phyloP scores from a whole-genome alignment of 2,329 filamentous ascomycete genomes.

The Blumeria hordei region DNA sequence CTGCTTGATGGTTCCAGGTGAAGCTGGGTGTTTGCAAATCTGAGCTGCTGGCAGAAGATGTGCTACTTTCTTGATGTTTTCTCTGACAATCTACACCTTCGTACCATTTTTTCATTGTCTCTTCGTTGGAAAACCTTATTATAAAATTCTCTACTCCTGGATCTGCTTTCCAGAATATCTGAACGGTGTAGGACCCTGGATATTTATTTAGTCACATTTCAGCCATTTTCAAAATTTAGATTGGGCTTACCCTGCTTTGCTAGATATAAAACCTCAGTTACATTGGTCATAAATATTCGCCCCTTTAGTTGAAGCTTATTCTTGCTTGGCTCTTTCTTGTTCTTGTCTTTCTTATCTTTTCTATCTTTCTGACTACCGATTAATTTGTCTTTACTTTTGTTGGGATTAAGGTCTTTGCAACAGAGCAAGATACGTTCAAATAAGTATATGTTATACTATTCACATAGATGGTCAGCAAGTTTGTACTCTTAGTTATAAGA shows the following conservation, averaged over 20 bases:
- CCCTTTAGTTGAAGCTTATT: conserved; percentile 80
- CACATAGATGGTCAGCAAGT: not conserved
- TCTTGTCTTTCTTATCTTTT: conserved; percentile 45
- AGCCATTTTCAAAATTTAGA: conserved; percentile 6
- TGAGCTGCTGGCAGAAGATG: conserved; percentile 21
- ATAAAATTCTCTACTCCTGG: conserved; percentile 89
- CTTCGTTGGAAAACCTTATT: conserved; percentile 80
- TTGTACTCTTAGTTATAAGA: not conserved
- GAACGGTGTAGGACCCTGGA: conserved; percentile 71
- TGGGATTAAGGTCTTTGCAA: conserved; percentile 80
- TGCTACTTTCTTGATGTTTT: conserved; percentile 30
- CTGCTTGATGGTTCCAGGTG: conserved; percentile 43
- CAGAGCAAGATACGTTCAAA: conserved; percentile 90
- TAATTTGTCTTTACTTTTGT: conserved; percentile 59
- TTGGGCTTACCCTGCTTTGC: conserved; percentile 52
- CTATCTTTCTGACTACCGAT: conserved; percentile 42
- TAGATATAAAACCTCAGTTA: conserved; percentile 76
- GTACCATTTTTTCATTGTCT: conserved; percentile 83
- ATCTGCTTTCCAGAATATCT: conserved; percentile 97
- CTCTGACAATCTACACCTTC: conserved; percentile 55
- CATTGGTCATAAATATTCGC: conserved; percentile 96
- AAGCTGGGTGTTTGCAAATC: conserved; percentile 35
- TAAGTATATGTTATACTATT: conserved; percentile 85
- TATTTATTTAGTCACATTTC: conserved; percentile 6
- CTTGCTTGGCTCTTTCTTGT: conserved; percentile 43